Base-by-base conservation (phyloP, 176 grass and related monocot genomes). In the Rhipidocladum racemiflorum region DNA sequence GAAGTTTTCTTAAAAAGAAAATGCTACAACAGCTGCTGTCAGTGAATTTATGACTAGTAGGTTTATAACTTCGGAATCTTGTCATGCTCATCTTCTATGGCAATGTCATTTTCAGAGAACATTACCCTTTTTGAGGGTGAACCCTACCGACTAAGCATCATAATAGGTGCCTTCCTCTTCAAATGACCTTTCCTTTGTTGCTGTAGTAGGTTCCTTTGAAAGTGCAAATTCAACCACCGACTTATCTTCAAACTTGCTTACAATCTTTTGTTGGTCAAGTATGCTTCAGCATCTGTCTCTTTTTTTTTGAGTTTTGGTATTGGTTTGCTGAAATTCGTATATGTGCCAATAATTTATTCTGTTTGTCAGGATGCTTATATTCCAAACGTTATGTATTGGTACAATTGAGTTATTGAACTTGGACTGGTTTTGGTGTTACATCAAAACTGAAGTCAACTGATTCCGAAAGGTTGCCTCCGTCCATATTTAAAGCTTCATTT, bases 21-120 rank as follows among this genome's bases (percentile, higher is more conserved):
- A 34, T 63, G 23, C 16, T 70, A 30, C 24, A 42, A 27, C 24
- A 56, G 16, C 48, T 54, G 32, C 12, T 64, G 14, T 78, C 44
- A 32, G 35, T 36, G 39, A 72, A 72, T 14, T 71, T 68, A 21
- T 23, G 1, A 25, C 14, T 3, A 78, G 65, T 54, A 46, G 54
- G 17, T 63, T 87, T 29, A 5, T 24, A 68, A 68, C 85, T 81
- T 21, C 76, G 34, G 21, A 70, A 50, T 54, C 1, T 43, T 77
- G 34, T 28, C 15, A 23, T 71, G 32, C 25, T 68, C 20, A 14
- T 77, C 30, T 69, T 45, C 23, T 53, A 16, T 16, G 63, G 29
- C 42, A 70, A 46, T 61, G 35, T 50, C 40, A 73, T 87, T 76
- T 36, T 87, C 10, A 29, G 65, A 81, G 18, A 59, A 81, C 21